A percentile compares a stretch with the other conserved stretches of the same genome.
Evolutionary conservation across 129 eudicot genomes (phyloP).

Genomic region (Flaveria brownii): DNA sequence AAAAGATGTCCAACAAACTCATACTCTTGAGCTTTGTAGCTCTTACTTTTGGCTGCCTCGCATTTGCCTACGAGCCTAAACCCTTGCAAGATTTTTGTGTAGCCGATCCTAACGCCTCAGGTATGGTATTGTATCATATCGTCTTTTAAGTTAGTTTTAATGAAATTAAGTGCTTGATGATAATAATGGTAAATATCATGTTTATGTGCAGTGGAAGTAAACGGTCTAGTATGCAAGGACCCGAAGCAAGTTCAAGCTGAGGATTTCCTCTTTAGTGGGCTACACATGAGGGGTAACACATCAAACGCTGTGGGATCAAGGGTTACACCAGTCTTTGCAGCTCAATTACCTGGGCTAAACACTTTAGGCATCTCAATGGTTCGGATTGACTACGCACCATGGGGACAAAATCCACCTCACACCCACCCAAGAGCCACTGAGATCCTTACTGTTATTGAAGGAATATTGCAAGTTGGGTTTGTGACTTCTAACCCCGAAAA

Average conservation of each 20-base stretch:
- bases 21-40: conserved; percentile 17
- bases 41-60: conserved; percentile 27
- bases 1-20: conserved; percentile 30
- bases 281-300: conserved; percentile 46
- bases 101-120: conserved; percentile 36
- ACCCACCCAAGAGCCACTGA: conserved; percentile 54
- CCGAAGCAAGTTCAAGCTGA: conserved; percentile 37
- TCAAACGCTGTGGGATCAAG: conserved; percentile 45
- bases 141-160: too few relatives aligned
- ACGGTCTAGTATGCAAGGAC: conserved; percentile 46
- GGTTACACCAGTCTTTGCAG: conserved; percentile 38
- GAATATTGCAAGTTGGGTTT: conserved; percentile 39
- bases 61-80: conserved; percentile 29
- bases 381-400: conserved; percentile 46
- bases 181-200: background rate
- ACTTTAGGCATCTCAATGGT: conserved; percentile 48
- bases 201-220: conserved; percentile 36
- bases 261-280: conserved; percentile 48
- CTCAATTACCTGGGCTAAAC: conserved; percentile 50
- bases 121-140: conserved; percentile 33
- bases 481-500: conserved; percentile 48
- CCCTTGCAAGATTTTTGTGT: conserved; percentile 52
- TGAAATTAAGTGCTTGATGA: too few relatives aligned
- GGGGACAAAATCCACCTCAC: conserved; percentile 49
- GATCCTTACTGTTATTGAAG: conserved; percentile 45